phyloP scores from a whole-genome alignment of 805 yeast species.

The Candida cerambycidarum region DNA sequence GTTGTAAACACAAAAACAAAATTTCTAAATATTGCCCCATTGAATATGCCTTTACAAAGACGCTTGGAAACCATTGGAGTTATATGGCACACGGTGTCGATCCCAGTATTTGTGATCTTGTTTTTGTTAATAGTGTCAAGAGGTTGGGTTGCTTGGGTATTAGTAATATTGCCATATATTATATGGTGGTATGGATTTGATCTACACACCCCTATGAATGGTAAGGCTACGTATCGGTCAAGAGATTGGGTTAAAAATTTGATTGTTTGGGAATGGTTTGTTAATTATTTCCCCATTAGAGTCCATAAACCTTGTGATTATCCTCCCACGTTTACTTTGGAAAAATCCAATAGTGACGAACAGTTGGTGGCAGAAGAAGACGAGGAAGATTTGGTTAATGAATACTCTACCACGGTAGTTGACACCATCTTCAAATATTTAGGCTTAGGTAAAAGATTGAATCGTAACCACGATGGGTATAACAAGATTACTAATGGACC shows the following conservation, averaged over 20 bases:
- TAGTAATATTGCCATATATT: constrained; percentile 60
- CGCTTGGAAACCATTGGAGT: constrained; percentile 68
- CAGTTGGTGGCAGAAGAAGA: constrained; percentile 26
- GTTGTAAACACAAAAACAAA: constrained; percentile 8
- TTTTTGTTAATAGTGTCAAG: constrained; percentile 49
- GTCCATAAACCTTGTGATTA: constrained; percentile 68
- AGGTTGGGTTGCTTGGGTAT: constrained; percentile 69
- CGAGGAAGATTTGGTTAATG: constrained; percentile 44
- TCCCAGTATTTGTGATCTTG: constrained; percentile 55
- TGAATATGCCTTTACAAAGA: constrained; percentile 52
- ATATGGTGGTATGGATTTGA: constrained; percentile 53
- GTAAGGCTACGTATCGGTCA: constrained; percentile 58
- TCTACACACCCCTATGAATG: constrained; percentile 71
- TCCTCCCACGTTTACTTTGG: constrained; percentile 66
- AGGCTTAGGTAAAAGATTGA: constrained; percentile 39
- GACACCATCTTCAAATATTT: constrained; percentile 35
- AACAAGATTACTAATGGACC: constrained; percentile 55
- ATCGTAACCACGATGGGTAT: constrained; percentile 19
- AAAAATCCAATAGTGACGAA: constrained; percentile 21
- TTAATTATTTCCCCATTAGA: constrained; percentile 75
- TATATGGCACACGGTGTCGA: constrained; percentile 70
- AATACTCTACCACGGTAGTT: constrained; percentile 33
- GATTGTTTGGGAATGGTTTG: constrained; percentile 68
- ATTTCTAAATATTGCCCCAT: constrained; percentile 50
- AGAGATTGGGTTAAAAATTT: constrained; percentile 57